phyloP scores from a whole-genome alignment of 495 filamentous ascomycete genomes.

The Lophiostoma macrostomum region DNA sequence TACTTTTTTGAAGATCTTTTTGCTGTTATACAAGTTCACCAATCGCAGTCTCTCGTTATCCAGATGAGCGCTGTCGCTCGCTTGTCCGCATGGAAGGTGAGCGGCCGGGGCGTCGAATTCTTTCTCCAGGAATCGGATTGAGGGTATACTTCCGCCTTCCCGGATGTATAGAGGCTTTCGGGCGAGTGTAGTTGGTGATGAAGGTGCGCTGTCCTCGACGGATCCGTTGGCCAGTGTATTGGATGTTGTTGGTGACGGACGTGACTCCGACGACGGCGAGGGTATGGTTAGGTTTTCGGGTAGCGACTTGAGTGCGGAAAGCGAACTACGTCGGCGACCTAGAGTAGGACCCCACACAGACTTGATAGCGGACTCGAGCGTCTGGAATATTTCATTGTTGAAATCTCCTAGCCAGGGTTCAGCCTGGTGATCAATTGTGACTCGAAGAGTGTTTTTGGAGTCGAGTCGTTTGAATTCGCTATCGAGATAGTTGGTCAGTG shows the following conservation, averaged over 20 bases:
- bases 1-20: conserved; percentile 84
- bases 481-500: conserved; percentile 63
- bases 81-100: conserved; percentile 91
- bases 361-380: conserved; percentile 81
- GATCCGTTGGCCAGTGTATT: conserved; percentile 55
- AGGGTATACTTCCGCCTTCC: conserved; percentile 91
- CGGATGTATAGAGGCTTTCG: conserved; percentile 79
- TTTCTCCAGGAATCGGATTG: conserved; percentile 90
- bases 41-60: conserved; percentile 89
- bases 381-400: conserved; percentile 84
- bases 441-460: conserved; percentile 74
- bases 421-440: conserved; percentile 85
- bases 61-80: conserved; percentile 89
- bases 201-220: conserved; percentile 10
- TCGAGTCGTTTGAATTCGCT: conserved; percentile 69
- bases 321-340: conserved; percentile 23
- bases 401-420: conserved; percentile 96
- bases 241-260: conserved; percentile 46
- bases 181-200: conserved; percentile 15
- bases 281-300: conserved; percentile 36
- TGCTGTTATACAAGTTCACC: conserved; percentile 83
- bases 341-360: conserved; percentile 66
- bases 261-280: conserved; percentile 11
- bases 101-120: conserved; percentile 91
- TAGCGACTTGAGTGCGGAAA: conserved; percentile 4